phyloP scores from a whole-genome alignment of 371 early-diverging fungal species.

The Rhizopus stolonifer region DNA sequence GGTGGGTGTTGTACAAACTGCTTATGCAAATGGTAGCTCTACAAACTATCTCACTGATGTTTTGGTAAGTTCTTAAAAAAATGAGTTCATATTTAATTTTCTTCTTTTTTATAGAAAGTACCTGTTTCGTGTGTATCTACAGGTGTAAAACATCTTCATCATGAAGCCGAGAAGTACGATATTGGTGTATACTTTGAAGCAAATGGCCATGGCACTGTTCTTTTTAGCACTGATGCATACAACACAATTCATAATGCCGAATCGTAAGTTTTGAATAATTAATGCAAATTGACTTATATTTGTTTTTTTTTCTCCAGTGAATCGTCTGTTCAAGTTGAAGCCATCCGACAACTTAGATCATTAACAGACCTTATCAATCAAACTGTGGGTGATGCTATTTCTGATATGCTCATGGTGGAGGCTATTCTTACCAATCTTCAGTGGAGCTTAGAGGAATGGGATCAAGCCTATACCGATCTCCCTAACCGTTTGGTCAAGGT shows the following conservation, averaged over 20 bases:
- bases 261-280: slow-evolving; percentile 51
- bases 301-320: slow-evolving; percentile 34
- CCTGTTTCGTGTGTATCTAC: slow-evolving; percentile 95
- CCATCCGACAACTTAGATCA: slow-evolving; percentile 74
- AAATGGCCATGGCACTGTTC: slow-evolving; percentile 99
- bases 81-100: background rate
- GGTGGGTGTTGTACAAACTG: slow-evolving; percentile 98
- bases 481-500: slow-evolving; percentile 96
- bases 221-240: slow-evolving; percentile 87
- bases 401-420: slow-evolving; percentile 96
- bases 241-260: slow-evolving; percentile 70
- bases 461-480: slow-evolving; percentile 90
- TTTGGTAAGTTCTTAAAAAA: slow-evolving; percentile 54
- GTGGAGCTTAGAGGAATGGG: slow-evolving; percentile 87
- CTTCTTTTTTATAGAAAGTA: slow-evolving; percentile 59
- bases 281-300: background rate
- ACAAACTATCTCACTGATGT: slow-evolving; percentile 87
- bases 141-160: slow-evolving; percentile 99
- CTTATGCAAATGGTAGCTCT: slow-evolving; percentile 98
- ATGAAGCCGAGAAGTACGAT: slow-evolving; percentile 95
- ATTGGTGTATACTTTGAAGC: slow-evolving; percentile 99
- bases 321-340: slow-evolving; percentile 78
- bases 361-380: slow-evolving; percentile 95
- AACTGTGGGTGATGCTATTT: slow-evolving; percentile 98
- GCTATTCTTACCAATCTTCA: slow-evolving; percentile 83